A percentile compares a stretch with the other conserved stretches of the same genome.
These are phyloP conservation scores for Exophiala viscosa DNA, from an alignment of 2,329 filamentous ascomycete species.

Conservation along the genomic window DNA sequence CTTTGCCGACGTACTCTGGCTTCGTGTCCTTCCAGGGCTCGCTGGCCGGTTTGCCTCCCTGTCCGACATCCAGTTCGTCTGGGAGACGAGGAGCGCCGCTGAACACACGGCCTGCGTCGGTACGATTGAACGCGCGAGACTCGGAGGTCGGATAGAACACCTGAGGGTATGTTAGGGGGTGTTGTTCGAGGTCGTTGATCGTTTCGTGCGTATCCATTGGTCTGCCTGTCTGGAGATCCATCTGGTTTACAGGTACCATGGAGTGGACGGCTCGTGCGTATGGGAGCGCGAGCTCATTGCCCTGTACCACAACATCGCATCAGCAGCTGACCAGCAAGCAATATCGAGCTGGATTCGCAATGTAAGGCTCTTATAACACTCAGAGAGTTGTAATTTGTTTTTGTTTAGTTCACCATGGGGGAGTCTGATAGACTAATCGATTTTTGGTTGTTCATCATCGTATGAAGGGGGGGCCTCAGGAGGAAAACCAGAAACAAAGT, in stretches of 20 bases:
- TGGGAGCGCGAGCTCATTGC: constrained; percentile 69
- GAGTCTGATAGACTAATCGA: constrained; percentile 99
- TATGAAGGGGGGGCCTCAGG: constrained; percentile 2
- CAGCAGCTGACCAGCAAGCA: neutral
- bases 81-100: constrained; percentile 41
- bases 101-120: constrained; percentile 62
- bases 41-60: constrained; percentile 26
- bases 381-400: constrained; percentile 72
- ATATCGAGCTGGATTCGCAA: neutral
- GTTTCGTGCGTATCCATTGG: constrained; percentile 51
- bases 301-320: constrained; percentile 48
- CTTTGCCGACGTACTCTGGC: constrained; percentile 43
- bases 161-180: constrained; percentile 52
- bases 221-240: constrained; percentile 36
- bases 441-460: constrained; percentile 66
- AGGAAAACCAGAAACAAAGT: neutral
- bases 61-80: constrained; percentile 35
- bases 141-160: constrained; percentile 63
- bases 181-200: constrained; percentile 62
- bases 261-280: constrained; percentile 71
- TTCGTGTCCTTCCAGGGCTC: constrained; percentile 31
- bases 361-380: constrained; percentile 35
- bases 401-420: constrained; percentile 69
- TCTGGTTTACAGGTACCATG: constrained; percentile 73
- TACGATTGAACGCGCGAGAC: constrained; percentile 61